A percentile compares a stretch with the other conserved stretches of the same genome.
phyloP scores from a whole-genome alignment of 129 eudicot genomes.

The Flaveria bidentis region DNA sequence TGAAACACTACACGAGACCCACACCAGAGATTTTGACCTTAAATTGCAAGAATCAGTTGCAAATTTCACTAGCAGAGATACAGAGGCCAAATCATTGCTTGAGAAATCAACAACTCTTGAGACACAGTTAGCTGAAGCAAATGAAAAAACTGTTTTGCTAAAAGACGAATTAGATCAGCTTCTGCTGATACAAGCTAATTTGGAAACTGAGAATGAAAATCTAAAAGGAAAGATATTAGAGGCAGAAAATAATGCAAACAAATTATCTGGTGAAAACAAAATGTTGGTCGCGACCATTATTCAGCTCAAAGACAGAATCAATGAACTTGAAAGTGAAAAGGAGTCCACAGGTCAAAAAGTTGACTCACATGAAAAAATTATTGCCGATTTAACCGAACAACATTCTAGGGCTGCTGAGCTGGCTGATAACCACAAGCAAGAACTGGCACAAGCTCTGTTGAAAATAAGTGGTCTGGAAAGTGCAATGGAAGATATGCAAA shows the following conservation, averaged over 20 bases:
- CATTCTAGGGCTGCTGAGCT: conserved; percentile 62
- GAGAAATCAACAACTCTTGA: conserved; percentile 59
- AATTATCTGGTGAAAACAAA: conserved; percentile 59
- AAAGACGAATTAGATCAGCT: conserved; percentile 67
- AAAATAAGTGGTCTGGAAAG: conserved; percentile 51
- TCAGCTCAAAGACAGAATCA: conserved; percentile 63
- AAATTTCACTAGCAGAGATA: conserved; percentile 52
- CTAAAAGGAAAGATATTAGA: conserved; percentile 58
- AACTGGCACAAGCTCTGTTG: conserved; percentile 47
- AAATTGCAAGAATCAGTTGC: conserved; percentile 70
- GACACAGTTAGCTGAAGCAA: conserved; percentile 60
- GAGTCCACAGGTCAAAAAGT: conserved; percentile 57
- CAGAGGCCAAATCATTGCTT: conserved; percentile 61
- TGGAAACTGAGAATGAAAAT: conserved; percentile 61
- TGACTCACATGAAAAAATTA: conserved; percentile 61
- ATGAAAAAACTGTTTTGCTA: conserved; percentile 45
- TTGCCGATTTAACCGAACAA: conserved; percentile 59
- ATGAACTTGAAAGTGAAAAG: conserved; percentile 76
- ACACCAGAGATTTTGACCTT: conserved; percentile 56
- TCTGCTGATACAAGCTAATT: conserved; percentile 51
- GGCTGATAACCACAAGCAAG: conserved; percentile 53
- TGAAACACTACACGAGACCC: conserved; percentile 58
- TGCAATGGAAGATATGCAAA: conserved; percentile 46
- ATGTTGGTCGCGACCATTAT: conserved; percentile 57
- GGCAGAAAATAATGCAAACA: conserved; percentile 58